These are phyloP conservation scores for Curvularia verruculosa DNA, from an alignment of 2,329 filamentous ascomycete species.

Conservation along the genomic window DNA sequence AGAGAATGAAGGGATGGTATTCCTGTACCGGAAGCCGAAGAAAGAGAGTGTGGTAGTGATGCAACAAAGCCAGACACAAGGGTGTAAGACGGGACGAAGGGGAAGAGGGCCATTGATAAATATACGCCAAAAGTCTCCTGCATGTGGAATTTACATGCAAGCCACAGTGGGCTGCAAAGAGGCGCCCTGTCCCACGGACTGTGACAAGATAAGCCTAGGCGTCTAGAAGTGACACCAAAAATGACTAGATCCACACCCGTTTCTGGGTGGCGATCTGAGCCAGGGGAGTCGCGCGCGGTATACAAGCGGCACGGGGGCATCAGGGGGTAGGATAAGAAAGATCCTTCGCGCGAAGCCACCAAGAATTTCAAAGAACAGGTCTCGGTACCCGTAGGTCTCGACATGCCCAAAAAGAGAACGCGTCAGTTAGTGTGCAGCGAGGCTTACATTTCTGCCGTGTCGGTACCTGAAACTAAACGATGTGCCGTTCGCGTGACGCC, in stretches of 20 bases:
- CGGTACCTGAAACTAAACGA: conserved; percentile 12
- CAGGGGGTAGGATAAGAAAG: conserved; percentile 29
- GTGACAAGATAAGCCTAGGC: conserved; percentile 18
- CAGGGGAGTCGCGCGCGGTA: conserved; percentile 32
- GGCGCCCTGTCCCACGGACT: conserved; percentile 7
- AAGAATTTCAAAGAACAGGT: neutral
- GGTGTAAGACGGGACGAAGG: conserved; percentile 24
- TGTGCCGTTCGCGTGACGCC: conserved; percentile 3
- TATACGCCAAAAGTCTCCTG: conserved; percentile 25
- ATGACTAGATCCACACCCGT: conserved; percentile 21
- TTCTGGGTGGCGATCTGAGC: conserved; percentile 22
- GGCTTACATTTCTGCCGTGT: neutral
- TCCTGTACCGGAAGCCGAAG: conserved; percentile 37
- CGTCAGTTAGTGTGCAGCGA: neutral
- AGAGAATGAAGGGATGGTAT: conserved; percentile 42
- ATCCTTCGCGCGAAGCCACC: neutral
- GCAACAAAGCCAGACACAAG: conserved; percentile 26
- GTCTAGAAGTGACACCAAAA: conserved; percentile 16
- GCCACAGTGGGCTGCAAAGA: conserved; percentile 17
- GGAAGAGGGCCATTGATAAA: conserved; percentile 25
- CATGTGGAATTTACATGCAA: conserved; percentile 27
- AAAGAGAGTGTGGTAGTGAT: conserved; percentile 4
- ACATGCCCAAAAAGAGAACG: neutral
- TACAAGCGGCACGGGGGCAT: conserved; percentile 13
- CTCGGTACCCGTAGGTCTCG: neutral